Base-by-base conservation (phyloP, 306 rosid species). In the Gynostemma pentaphyllum region DNA sequence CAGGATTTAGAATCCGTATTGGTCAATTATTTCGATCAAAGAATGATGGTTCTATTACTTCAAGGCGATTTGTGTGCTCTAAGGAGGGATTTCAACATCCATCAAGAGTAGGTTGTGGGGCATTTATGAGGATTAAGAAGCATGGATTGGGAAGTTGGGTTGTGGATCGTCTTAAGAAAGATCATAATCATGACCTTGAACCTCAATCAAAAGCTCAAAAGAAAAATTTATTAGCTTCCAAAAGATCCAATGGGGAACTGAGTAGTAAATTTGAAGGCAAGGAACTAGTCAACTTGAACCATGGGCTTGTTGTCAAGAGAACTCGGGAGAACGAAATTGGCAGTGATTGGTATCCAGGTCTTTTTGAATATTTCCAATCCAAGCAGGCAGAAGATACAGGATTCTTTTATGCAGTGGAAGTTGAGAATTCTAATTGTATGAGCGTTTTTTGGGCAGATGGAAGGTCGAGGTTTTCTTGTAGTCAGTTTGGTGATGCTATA, bases 401-500 rank as follows among this genome's bases (percentile, higher is more conserved):
- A 27, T 92, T 92, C 78, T 92, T 92, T 70, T 79, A 88, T 72
- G 84, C 98, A 23, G 78, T 82, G 23, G 95, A 88, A 76, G 88
- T 86, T 62, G 89, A 79, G 47, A 70, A 79, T 70, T 87, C 95
- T 62, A 81, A 62, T 47, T 86, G 94, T 86, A 79, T 86, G 98
- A 92, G 85, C 79, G 47, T 92, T 69, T 92, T 92, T 78, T 92
- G 96, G 98, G 95, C 98, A 24, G 98, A 92, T 76, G 96, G 98
- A 55, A 82, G 92, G 78, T 88, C 96, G 59, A 79, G 98, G 69
- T 92, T 86, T 74, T 88, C 95, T 55, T 81, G 88, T 78, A 84
- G 94, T 72, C 98, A 82, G 79, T 92, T 88, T 68, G 96, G 96
- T 51, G 98, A 92, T 82, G 81, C 77, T 62, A 70, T 92, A 28